Evolutionary conservation across 1,139 yeast species (phyloP).

Genomic region (Kodamaea arcana): DNA sequence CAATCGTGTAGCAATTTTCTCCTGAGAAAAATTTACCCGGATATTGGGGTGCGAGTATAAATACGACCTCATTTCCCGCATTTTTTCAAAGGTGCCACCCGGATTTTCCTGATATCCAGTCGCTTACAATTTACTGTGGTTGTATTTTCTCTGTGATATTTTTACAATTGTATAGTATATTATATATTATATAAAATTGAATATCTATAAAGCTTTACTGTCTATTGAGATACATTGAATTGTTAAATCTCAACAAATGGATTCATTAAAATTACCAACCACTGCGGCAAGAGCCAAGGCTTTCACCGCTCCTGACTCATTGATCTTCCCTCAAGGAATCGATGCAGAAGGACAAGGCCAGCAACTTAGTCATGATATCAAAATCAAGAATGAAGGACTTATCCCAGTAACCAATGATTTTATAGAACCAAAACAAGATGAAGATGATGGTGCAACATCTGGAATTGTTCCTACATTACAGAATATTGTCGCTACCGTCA

Average conservation of each 20-base stretch:
- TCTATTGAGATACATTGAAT: constrained; percentile 40
- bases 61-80: constrained; percentile 11
- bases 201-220: background rate
- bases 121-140: background rate
- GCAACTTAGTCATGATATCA: constrained; percentile 7
- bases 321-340: constrained; percentile 56
- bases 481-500: constrained; percentile 97
- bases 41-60: constrained; percentile 21
- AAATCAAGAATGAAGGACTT: constrained; percentile 25
- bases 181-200: constrained; percentile 4
- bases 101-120: constrained; percentile 1
- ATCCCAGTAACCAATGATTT: constrained; percentile 19
- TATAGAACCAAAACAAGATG: constrained; percentile 43
- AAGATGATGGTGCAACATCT: constrained; percentile 69
- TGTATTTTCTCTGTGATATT: constrained; percentile 1
- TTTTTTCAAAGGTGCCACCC: constrained; percentile 4
- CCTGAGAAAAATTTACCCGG: constrained; percentile 25
- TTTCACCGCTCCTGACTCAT: constrained; percentile 64
- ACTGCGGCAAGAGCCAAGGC: constrained; percentile 80
- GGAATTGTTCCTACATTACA: constrained; percentile 96
- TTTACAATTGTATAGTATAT: constrained; percentile 1
- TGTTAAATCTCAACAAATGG: constrained; percentile 52
- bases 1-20: constrained; percentile 3
- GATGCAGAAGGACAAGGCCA: constrained; percentile 19
- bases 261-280: constrained; percentile 70